phyloP scores from a whole-genome alignment of 2,329 filamentous ascomycete species.

The Nothophoma quercina region DNA sequence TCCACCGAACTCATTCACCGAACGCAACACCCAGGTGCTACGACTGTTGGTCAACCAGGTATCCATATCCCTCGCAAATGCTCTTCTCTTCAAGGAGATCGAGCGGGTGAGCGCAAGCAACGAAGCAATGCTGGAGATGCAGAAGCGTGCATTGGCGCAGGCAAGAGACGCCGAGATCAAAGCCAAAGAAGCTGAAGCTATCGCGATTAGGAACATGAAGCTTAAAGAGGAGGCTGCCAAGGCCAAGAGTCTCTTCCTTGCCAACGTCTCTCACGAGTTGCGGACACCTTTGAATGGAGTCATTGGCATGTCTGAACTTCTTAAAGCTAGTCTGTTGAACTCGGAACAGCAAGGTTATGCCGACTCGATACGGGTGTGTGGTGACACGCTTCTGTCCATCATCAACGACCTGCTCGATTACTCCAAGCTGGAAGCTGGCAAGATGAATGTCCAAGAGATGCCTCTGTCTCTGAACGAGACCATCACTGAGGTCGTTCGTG shows the following conservation, averaged over 20 bases:
- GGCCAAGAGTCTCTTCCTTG: slow-evolving; percentile 79
- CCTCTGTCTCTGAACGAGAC: slow-evolving; percentile 63
- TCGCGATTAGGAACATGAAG: slow-evolving; percentile 80
- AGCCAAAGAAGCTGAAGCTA: slow-evolving; percentile 77
- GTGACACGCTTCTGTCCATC: slow-evolving; percentile 61
- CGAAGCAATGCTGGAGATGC: slow-evolving; percentile 77
- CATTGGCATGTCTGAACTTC: slow-evolving; percentile 66
- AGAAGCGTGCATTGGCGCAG: slow-evolving; percentile 75
- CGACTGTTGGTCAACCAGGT: slow-evolving; percentile 81
- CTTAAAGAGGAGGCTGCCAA: slow-evolving; percentile 84
- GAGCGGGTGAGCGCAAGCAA: slow-evolving; percentile 82
- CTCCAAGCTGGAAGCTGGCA: slow-evolving; percentile 61
- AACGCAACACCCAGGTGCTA: slow-evolving; percentile 65
- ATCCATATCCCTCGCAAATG: slow-evolving; percentile 69
- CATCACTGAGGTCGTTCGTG: slow-evolving; percentile 69
- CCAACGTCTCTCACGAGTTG: slow-evolving; percentile 66
- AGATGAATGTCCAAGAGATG: slow-evolving; percentile 67
- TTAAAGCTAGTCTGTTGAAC: slow-evolving; percentile 65
- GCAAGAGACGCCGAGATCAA: slow-evolving; percentile 77
- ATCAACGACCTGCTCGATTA: slow-evolving; percentile 64
- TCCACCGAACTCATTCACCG: slow-evolving; percentile 78
- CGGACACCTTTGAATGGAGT: slow-evolving; percentile 63
- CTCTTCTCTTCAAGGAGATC: slow-evolving; percentile 70
- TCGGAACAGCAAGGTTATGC: slow-evolving; percentile 68
- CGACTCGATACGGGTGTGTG: slow-evolving; percentile 70